Base-by-base conservation (phyloP, 257 asterid species). In the Perilla frutescens region DNA sequence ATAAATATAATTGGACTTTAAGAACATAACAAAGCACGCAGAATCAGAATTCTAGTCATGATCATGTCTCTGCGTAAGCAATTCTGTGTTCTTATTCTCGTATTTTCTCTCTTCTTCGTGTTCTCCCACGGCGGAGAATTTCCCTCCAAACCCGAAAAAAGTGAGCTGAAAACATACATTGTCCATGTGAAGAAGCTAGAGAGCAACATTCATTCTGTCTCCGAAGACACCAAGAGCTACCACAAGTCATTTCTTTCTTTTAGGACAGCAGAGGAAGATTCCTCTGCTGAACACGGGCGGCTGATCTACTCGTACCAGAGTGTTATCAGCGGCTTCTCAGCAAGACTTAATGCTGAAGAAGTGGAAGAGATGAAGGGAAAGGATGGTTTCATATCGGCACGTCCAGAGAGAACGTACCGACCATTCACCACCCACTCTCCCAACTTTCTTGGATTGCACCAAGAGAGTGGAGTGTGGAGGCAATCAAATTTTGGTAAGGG, bases 391-490 rank as follows among this genome's bases (percentile, higher is more conserved):
- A 57, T 75, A 13, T 62, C 64, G 1, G 86, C 79, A 2, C 57
- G 61, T 48, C 82, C 72, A 1, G 70, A 75, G 8, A 68, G 71
- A 40, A 53, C 60, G 67, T 75, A 70, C 43, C 76, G 8, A 40
- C 40, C 77, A 50, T 43, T 76, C 12, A 82, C 86, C 48, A 82
- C 86, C 4, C 84, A 79, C 57, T 43, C 81, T 29, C 86, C 86
- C 34, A 68, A 58, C 12, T 82, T 82, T 50, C 73, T 82, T 3
- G 86, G 86, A 9, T 47, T 82, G 61, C 77, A 76, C 43, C 62
- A 20, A n/a, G 68, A 62, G 34, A 13, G 13, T 2, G 86, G 86
- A 9, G 37, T 82, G 3, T 82, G 83, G 86, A 47, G 58, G 10
- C 36, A 62, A 34, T 74, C 82, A 1, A 73, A 76, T 32, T 79